phyloP scores from a whole-genome alignment of 2,329 filamentous ascomycete genomes.

The Diaporthe citrichinensis region DNA sequence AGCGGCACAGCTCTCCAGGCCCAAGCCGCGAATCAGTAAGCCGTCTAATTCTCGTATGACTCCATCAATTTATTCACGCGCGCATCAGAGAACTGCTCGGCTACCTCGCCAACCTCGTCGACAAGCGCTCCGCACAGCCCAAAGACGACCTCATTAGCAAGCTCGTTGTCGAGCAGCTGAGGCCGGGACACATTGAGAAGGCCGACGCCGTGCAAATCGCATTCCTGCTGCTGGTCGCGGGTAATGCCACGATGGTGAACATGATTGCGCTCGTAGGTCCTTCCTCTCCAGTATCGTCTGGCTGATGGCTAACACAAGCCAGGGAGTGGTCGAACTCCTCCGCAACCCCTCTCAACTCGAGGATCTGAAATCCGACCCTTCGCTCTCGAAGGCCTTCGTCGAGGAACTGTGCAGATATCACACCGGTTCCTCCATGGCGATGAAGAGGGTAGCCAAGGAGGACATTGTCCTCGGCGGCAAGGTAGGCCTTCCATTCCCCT shows the following conservation, averaged over 20 bases:
- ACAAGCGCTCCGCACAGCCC: slow-evolving; percentile 55
- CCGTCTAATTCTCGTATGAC: not conserved
- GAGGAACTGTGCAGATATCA: slow-evolving; percentile 65
- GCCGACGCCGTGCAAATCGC: slow-evolving; percentile 62
- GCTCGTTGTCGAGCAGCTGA: slow-evolving; percentile 57
- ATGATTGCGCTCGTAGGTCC: slow-evolving; percentile 56
- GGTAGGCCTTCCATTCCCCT: slow-evolving; percentile 42
- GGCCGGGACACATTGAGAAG: slow-evolving; percentile 55
- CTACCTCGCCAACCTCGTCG: slow-evolving; percentile 60
- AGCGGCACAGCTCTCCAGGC: slow-evolving; percentile 62
- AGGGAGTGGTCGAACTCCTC: not conserved
- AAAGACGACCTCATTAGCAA: slow-evolving; percentile 62
- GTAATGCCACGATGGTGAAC: slow-evolving; percentile 67
- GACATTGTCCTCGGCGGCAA: slow-evolving; percentile 60
- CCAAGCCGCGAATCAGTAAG: slow-evolving; percentile 58
- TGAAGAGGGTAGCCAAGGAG: slow-evolving; percentile 62
- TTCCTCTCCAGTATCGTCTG: not conserved
- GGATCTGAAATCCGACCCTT: slow-evolving; percentile 48
- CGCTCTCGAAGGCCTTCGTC: slow-evolving; percentile 56
- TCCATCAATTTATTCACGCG: not conserved
- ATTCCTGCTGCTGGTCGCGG: slow-evolving; percentile 64
- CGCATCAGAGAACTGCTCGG: slow-evolving; percentile 55
- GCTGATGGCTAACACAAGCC: not conserved
- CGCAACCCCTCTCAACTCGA: not conserved
- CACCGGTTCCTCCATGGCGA: slow-evolving; percentile 62